Conservation (phyloP, 441 rosid genomes). For the Corymbia calophylla region DNA sequence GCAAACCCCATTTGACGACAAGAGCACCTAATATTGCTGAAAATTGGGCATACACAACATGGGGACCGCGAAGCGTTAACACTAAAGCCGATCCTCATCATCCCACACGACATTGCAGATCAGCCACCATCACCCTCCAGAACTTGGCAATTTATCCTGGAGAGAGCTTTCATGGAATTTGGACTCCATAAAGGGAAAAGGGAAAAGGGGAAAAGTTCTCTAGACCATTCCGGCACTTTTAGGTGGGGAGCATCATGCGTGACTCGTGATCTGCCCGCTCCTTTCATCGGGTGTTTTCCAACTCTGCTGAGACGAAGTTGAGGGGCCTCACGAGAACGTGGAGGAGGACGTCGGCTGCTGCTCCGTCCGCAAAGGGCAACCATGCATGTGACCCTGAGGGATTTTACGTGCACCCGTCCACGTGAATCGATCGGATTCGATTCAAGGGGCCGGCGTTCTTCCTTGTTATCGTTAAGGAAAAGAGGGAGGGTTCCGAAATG, state of each 20-base stretch:
- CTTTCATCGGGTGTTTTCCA: not conserved
- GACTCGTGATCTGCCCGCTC: not conserved
- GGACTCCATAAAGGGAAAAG: not conserved
- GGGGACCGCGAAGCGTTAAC: not conserved
- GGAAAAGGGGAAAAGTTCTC: not conserved
- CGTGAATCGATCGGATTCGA: not conserved
- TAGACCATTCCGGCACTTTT: not conserved
- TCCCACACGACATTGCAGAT: not conserved
- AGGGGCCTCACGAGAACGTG: not conserved
- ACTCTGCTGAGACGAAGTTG: not conserved
- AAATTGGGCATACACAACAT: not conserved
- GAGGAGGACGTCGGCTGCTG: not conserved
- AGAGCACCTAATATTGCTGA: not conserved
- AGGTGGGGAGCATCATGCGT: not conserved
- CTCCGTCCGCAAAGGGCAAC: not conserved
- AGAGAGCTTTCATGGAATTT: not conserved
- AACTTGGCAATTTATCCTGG: not conserved
- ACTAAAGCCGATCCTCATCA: not conserved
- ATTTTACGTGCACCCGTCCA: not conserved
- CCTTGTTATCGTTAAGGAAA: not conserved
- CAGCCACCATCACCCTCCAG: not conserved
- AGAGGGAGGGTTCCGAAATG: not conserved
- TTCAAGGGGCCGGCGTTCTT: not conserved
- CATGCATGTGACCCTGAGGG: not conserved
- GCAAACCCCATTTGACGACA: not conserved